These are phyloP conservation scores for Gossypium arboreum DNA, from an alignment of 345 rosid species.

Conservation along the genomic window DNA sequence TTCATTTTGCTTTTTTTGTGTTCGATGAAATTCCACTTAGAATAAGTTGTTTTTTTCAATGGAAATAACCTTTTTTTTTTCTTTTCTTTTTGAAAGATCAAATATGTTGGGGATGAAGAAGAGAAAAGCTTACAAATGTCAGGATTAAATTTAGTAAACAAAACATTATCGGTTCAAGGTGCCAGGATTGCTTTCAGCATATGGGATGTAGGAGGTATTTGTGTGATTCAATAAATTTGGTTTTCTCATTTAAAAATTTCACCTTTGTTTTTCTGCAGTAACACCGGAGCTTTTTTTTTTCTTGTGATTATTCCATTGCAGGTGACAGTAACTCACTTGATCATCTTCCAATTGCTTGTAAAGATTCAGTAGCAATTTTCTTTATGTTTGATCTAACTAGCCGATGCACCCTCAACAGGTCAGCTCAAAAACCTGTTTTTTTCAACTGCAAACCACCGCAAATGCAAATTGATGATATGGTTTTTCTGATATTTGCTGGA, in stretches of 20 bases:
- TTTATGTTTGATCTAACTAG: constrained; percentile 99
- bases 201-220: constrained; percentile 96
- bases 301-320: constrained; percentile 17
- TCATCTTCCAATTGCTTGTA: constrained; percentile 92
- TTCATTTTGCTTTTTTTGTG: neutral
- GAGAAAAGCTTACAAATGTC: constrained; percentile 64
- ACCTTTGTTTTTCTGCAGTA: neutral
- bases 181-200: constrained; percentile 82
- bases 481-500: neutral
- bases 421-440: constrained; percentile 6
- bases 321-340: constrained; percentile 65
- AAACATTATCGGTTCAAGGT: constrained; percentile 72
- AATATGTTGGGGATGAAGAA: constrained; percentile 81
- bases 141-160: constrained; percentile 84
- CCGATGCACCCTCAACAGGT: constrained; percentile 92
- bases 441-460: neutral
- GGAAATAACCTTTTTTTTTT: neutral
- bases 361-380: constrained; percentile 91
- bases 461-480: neutral
- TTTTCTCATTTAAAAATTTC: neutral
- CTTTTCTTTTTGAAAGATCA: constrained; percentile 35
- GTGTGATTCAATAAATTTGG: neutral
- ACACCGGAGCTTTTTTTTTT: neutral
- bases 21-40: neutral
- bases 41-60: neutral